Evolutionary conservation across 2,329 filamentous ascomycete species (phyloP).

Genomic region (Colletotrichum sp.): DNA sequence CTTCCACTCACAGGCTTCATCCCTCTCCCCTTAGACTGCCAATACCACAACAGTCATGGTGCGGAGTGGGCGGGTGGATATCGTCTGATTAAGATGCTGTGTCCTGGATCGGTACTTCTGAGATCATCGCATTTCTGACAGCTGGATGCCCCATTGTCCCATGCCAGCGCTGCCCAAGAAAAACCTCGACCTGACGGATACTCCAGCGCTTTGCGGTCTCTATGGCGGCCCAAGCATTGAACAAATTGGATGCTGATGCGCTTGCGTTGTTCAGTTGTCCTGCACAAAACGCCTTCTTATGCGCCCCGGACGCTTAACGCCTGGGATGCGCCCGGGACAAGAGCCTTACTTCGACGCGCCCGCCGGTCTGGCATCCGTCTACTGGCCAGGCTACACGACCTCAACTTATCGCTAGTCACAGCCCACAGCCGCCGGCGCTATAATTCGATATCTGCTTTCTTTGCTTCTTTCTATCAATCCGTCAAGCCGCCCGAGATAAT

Average conservation of each 20-base stretch:
- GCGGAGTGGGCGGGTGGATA: constrained; percentile 15
- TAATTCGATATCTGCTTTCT: neutral
- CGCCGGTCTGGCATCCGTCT: neutral
- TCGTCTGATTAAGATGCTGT: constrained; percentile 11
- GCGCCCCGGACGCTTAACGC: neutral
- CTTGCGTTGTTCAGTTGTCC: neutral
- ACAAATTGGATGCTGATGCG: neutral
- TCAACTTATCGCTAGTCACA: neutral
- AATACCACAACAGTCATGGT: neutral
- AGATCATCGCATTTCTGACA: constrained; percentile 8
- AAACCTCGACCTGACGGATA: neutral
- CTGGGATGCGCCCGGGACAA: neutral
- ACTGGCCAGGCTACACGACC: neutral
- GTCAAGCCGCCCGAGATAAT: neutral
- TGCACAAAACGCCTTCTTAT: neutral
- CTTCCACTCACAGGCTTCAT: constrained; percentile 1
- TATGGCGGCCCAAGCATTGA: neutral
- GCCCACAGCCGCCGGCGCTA: neutral
- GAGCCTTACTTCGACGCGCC: neutral
- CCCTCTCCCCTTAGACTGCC: neutral
- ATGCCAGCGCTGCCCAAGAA: neutral
- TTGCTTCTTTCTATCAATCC: neutral
- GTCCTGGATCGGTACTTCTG: constrained; percentile 15
- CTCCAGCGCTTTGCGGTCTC: neutral
- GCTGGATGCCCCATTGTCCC: neutral